Percentiles rank a stretch among this genome's conserved stretches.
These are phyloP conservation scores for Phyllosticta paracitricarpa DNA, from an alignment of 2,329 filamentous ascomycete genomes.

Conservation along the genomic window DNA sequence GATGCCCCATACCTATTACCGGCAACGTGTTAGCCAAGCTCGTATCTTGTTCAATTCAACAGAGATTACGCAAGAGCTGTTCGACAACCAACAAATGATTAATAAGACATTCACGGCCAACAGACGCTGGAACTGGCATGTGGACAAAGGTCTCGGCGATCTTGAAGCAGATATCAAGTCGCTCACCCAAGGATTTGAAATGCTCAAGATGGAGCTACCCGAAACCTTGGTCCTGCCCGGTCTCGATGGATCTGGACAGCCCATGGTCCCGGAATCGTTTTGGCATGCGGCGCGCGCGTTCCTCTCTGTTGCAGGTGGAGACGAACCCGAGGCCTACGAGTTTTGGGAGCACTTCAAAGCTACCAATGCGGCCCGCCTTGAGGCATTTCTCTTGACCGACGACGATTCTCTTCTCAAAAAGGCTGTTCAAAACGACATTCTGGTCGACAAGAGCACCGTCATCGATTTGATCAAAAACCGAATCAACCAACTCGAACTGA, in stretches of 20 bases:
- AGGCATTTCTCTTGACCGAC: constrained; percentile 14
- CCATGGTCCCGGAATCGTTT: constrained; percentile 50
- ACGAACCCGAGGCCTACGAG: constrained; percentile 21
- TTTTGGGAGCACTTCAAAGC: constrained; percentile 45
- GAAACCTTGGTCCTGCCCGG: background rate
- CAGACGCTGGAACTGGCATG: no score
- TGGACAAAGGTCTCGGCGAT: background rate
- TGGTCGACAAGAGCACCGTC: constrained; percentile 16
- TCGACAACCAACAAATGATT: background rate
- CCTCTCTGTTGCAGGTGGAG: background rate
- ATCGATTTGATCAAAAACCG: background rate
- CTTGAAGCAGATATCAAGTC: background rate
- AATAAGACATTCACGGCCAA: no score
- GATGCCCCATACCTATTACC: background rate
- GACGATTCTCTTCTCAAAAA: constrained; percentile 18
- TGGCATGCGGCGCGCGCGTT: constrained; percentile 49
- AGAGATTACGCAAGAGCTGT: background rate
- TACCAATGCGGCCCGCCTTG: constrained; percentile 39
- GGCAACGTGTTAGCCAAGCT: background rate
- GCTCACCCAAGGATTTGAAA: background rate
- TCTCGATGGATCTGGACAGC: constrained; percentile 36
- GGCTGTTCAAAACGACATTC: constrained; percentile 18
- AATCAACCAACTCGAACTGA: background rate
- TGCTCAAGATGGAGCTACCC: background rate
- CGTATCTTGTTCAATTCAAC: background rate